A percentile compares a stretch with the other conserved stretches of the same genome.
Conservation (phyloP, 805 yeast genomes). For the Schwanniomyces occidentalis region DNA sequence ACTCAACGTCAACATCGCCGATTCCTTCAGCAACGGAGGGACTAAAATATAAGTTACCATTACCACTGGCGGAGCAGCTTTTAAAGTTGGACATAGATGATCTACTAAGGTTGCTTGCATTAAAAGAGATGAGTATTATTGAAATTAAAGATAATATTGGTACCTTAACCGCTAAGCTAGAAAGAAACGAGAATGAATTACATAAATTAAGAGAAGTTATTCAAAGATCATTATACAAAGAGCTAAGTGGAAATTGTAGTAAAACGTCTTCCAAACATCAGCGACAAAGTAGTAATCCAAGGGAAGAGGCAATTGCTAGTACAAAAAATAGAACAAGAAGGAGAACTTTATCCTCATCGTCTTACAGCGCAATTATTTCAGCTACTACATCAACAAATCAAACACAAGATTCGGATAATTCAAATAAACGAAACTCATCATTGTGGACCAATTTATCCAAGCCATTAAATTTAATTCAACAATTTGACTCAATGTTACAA, state of each 20-base stretch:
- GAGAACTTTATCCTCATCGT: constrained; percentile 12
- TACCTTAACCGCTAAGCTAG: constrained; percentile 39
- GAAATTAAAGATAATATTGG: constrained; percentile 61
- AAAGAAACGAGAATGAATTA: constrained; percentile 49
- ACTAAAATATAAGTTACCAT: constrained; percentile 26
- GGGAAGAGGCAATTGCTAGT: constrained; percentile 30
- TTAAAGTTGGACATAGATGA: constrained; percentile 45
- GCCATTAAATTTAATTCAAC: constrained; percentile 63
- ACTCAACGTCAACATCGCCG: constrained; percentile 3
- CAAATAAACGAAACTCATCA: constrained; percentile 15
- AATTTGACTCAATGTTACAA: constrained; percentile 65
- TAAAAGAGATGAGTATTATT: constrained; percentile 66
- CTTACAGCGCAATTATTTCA: not conserved
- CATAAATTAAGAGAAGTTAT: constrained; percentile 49
- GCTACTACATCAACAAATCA: not conserved
- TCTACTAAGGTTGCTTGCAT: constrained; percentile 59
- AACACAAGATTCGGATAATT: not conserved
- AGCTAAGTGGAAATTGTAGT: constrained; percentile 21
- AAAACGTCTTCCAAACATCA: constrained; percentile 13
- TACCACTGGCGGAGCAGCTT: constrained; percentile 33
- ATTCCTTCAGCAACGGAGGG: constrained; percentile 13
- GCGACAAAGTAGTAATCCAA: constrained; percentile 22
- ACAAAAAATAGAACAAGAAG: constrained; percentile 26
- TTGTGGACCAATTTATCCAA: constrained; percentile 42
- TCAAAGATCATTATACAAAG: constrained; percentile 46